Base-by-base conservation (phyloP, 441 rosid genomes). In the Omphalea diandra region DNA sequence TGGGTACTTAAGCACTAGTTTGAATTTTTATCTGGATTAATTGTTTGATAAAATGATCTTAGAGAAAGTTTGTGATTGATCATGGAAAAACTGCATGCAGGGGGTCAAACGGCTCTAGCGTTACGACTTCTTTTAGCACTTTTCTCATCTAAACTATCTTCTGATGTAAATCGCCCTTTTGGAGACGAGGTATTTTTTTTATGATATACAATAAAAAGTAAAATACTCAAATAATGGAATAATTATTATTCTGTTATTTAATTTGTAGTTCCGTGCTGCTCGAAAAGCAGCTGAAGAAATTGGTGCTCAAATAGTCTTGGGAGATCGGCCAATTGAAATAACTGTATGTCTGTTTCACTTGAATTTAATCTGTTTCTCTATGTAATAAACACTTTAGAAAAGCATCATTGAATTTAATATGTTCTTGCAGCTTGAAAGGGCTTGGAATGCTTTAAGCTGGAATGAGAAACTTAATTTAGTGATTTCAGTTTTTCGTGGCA, bases 271-370 rank as follows among this genome's bases (percentile, higher is more conserved):
- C 69, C 88, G 94, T 32, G 95, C 97, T 75, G 97, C 97, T 69
- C 82, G 97, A 35, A 87, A 76, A 84, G 85, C 79, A 20, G 75
- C 97, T 7, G 94, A 88, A 71, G 95, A 90, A 83, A 63, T 91
- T 65, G 97, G 97, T 76, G 97, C 97, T 52, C 97, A 91, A 67
- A 82, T 94, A 31, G 94, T 94, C 26, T 81, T 87, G 79, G 97
- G 97, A 24, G 97, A 94, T 79, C 84, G 97, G 20, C 97, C 97
- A 3, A 88, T 91, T 58, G 97, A 94, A 74, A 88, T 91, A 61
- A 91, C 95, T 12, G 98, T 85, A 79, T 9, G 68, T 55, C 26
- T n/a, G 15, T 57, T 15, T 2, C 27, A 63, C 41, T 0, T 46
- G 61, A 63, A 50, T 11, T 49, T 46, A 24, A 55, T 60, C 20